Evolutionary conservation across 2,329 filamentous ascomycete species (phyloP).

Genomic region (Neofusicoccum laricinum): DNA sequence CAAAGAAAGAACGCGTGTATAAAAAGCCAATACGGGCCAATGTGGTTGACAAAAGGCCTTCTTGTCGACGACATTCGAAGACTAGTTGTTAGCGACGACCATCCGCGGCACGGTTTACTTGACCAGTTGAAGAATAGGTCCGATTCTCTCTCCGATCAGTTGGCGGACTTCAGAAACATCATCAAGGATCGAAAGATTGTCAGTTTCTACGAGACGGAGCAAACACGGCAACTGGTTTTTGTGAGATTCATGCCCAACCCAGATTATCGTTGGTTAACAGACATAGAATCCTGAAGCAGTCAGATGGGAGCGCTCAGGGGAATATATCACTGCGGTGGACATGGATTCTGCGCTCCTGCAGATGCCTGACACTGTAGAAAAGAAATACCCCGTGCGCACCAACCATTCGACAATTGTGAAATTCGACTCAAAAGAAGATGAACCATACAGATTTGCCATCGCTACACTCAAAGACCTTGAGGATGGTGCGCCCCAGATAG

Average conservation of each 20-base stretch:
- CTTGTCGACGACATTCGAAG: not conserved
- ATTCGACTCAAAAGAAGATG: conserved; percentile 20
- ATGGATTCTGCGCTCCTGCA: not conserved
- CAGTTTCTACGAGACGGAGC: conserved; percentile 30
- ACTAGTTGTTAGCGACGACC: not conserved
- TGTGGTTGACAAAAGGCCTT: too few relatives aligned
- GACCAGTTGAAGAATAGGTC: not conserved
- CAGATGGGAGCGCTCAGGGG: not conserved
- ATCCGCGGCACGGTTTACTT: not conserved
- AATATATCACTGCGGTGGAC: not conserved
- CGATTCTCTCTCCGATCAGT: conserved; percentile 19
- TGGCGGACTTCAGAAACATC: conserved; percentile 28
- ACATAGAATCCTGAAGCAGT: not conserved
- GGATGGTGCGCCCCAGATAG: not conserved
- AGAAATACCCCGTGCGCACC: conserved; percentile 22
- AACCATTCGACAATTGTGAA: conserved; percentile 29
- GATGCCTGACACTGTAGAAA: conserved; percentile 23
- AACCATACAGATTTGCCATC: conserved; percentile 3
- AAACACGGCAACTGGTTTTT: conserved; percentile 22
- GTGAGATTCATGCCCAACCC: too few relatives aligned
- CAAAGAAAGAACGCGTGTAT: too few relatives aligned
- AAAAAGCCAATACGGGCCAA: too few relatives aligned
- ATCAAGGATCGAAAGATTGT: conserved; percentile 28
- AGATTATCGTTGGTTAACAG: not conserved
- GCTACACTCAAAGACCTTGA: not conserved